A percentile compares a stretch with the other conserved stretches of the same genome.
Conservation (phyloP, 106 monocot species). For the Cymbidium sinense region DNA sequence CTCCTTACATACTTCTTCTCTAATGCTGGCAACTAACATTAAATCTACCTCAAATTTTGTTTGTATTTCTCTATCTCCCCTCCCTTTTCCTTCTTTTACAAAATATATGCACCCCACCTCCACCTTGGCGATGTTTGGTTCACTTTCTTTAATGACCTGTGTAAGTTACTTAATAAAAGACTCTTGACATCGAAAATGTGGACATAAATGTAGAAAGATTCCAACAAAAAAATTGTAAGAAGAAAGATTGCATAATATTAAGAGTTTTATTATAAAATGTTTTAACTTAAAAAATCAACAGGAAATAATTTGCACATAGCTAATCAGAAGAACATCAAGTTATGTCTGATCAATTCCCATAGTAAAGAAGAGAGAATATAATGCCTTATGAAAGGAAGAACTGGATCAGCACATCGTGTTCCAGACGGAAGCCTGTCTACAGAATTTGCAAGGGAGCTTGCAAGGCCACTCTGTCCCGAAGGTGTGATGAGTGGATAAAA, state of each 20-base stretch:
- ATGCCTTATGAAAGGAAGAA: constrained; percentile 94
- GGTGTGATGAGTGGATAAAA: constrained; percentile 96
- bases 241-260: not conserved
- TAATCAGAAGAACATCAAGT: not conserved
- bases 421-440: constrained; percentile 83
- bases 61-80: too few relatives aligned
- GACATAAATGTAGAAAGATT: not conserved
- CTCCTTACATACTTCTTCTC: too few relatives aligned
- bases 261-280: not conserved
- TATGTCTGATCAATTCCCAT: not conserved
- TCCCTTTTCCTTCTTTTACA: too few relatives aligned
- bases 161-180: not conserved
- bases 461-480: constrained; percentile 88
- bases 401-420: constrained; percentile 91
- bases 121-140: too few relatives aligned
- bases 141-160: too few relatives aligned
- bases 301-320: not conserved
- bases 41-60: too few relatives aligned
- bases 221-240: not conserved
- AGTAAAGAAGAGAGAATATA: constrained; percentile 1
- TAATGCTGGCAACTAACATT: too few relatives aligned
- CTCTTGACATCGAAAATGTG: not conserved
- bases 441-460: constrained; percentile 84
- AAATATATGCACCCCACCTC: too few relatives aligned
- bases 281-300: not conserved